Evolutionary conservation across 805 yeast species (phyloP), one percentile per base, ranked within the genome.

Genomic region (Komagataella pastoris): DNA sequence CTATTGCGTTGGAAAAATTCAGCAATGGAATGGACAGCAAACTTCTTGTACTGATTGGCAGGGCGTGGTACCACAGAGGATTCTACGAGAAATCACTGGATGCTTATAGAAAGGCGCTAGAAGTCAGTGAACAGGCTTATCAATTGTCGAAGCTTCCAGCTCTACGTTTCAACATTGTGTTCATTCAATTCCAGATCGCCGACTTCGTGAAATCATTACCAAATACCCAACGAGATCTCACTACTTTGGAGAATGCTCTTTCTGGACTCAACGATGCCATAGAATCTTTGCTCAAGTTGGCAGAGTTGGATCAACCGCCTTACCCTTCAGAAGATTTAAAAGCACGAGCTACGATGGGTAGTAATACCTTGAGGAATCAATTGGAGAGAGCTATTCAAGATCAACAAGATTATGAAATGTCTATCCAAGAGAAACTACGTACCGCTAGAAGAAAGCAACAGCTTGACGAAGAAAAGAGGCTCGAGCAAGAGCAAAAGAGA

Each of bases 11-110:
- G 54, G 74, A 75, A 24, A 76, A 83, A 61, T 85, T 76, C 61
- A 75, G 82, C 44, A 77, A 77, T 53, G 77, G 77, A 4, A 74
- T 77, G 45, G 95, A 85, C 61, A 67, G 88, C 0, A 80, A 78
- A 59, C 72, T 87, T 30, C 66, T 83, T 56, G 80, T 88, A 17
- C 74, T 86, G 56, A 72, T 91, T 54, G 96, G 96, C 47, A 77
- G 90, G 55, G 91, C 93, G 1, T 90, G 97, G 97, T 81, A 81
- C 56, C 74, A 80, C 21, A 76, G 96, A 63, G 97, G 88, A 8
- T 62, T 74, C 45, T 69, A 72, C 36, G 96, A 87, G 61, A 82
- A 77, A 65, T 83, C 77, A 53, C 61, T 81, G 49, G 77, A 69
- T n/a, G 79, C 74, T 54, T 77, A 83, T 51, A 69, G 75, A 46